Evolutionary conservation across 805 yeast genomes (phyloP).

Genomic region (Priceomyces haplophilus): DNA sequence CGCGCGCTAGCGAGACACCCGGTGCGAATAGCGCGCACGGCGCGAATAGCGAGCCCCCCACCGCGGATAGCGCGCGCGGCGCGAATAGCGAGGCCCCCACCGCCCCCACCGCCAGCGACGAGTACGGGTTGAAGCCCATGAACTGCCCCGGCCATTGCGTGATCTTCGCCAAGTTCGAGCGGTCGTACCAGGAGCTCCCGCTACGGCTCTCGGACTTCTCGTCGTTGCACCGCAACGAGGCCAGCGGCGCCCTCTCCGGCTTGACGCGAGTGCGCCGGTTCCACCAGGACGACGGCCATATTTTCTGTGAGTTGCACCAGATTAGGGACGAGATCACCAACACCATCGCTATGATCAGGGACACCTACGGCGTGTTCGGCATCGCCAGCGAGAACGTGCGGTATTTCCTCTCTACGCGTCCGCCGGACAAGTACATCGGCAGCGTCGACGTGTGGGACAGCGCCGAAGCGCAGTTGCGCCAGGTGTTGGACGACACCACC

Average conservation of each 20-base stretch:
- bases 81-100: too few species aligned
- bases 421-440: slow-evolving; percentile 74
- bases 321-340: slow-evolving; percentile 68
- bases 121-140: slow-evolving; percentile 90
- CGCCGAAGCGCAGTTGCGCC: slow-evolving; percentile 69
- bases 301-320: slow-evolving; percentile 81
- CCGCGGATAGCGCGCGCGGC: too few species aligned
- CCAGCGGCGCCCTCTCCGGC: slow-evolving; percentile 91
- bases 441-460: slow-evolving; percentile 70
- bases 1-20: too few species aligned
- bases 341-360: slow-evolving; percentile 69
- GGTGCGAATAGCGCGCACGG: too few species aligned
- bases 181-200: slow-evolving; percentile 85
- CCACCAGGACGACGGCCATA: slow-evolving; percentile 98
- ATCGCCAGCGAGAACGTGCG: slow-evolving; percentile 41
- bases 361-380: slow-evolving; percentile 70
- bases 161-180: slow-evolving; percentile 67
- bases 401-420: slow-evolving; percentile 80
- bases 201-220: slow-evolving; percentile 84
- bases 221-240: slow-evolving; percentile 89
- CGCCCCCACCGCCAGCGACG: too few species aligned
- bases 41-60: too few species aligned
- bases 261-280: slow-evolving; percentile 89
- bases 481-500: slow-evolving; percentile 49
- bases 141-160: slow-evolving; percentile 95